Base-by-base conservation (phyloP, 768 basidiomycete species). In the Leucogyrophana mollusca region DNA sequence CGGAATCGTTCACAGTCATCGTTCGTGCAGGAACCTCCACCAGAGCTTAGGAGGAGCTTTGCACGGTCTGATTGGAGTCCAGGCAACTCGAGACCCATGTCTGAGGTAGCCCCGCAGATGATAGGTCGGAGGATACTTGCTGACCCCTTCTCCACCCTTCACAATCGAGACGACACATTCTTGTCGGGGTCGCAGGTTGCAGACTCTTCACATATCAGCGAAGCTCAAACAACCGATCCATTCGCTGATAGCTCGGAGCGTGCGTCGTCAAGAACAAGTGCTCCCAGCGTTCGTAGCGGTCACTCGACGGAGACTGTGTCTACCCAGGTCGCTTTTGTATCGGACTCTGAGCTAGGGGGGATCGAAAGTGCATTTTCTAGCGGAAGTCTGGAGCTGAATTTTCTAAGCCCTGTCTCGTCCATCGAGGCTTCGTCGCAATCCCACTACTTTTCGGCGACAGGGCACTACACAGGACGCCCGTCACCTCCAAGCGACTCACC, bases 341-440 rank as follows among this genome's bases (percentile, higher is more conserved):
- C 48, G 20, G 49, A 38, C 17, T 16, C 35, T 9, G 39, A 44
- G 34, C 2, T 30, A 4, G 18, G 27, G 17, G 9, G 40, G 32
- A 27, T 36, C 32, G 32, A 22, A 21, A 24, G 20, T 41, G 40
- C 9, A 34, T 33, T 46, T 18, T 34, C 51, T 2, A 56, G 56
- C 44, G 43, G 54, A 42, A 59, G 59, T 41, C 33, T 50, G 46
- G 61, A 53, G 46, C 41, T 58, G 24, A 44, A 43, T n/a, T 48
- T 63, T 13, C 36, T 34, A 22, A 2, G 35, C 17, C 59, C 61
- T 8, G 32, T 46, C 27, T 22, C 45, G 13, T 13, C 27, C 2
- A 39, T 18, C 17, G 34, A 43, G 6, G 44, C 34, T 21, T 24
- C 41, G 16, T 47, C 34, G n/a, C 44, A 39, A n/a, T 40, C 42